Evolutionary conservation across 1,284 basidiomycete species (phyloP).

Genomic region (Fomitopsis pinicola): DNA sequence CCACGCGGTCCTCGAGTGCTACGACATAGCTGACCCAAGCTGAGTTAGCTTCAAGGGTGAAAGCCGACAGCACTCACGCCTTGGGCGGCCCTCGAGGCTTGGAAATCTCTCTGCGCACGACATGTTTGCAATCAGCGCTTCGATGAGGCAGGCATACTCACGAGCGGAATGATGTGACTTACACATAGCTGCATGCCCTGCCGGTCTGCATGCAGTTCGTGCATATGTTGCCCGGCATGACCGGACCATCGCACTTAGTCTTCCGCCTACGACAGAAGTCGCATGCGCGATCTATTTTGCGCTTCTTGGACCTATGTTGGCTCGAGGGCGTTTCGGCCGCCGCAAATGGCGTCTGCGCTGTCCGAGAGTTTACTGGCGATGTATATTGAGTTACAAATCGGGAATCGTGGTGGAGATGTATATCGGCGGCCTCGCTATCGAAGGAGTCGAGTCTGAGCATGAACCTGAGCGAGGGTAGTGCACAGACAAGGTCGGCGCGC

Average conservation of each 20-base stretch:
- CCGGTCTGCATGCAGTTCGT: conserved; percentile 67
- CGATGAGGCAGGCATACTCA: neutral
- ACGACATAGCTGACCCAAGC: conserved; percentile 59
- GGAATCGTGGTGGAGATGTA: conserved; percentile 21
- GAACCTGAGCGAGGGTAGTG: neutral
- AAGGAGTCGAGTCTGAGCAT: conserved; percentile 16
- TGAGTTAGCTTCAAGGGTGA: conserved; percentile 1
- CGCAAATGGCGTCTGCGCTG: conserved; percentile 19
- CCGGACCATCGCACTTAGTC: conserved; percentile 67
- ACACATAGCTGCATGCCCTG: conserved; percentile 73
- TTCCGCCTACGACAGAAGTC: conserved; percentile 66
- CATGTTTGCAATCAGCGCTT: conserved; percentile 4
- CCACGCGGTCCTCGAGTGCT: conserved; percentile 71
- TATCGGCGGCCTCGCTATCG: conserved; percentile 15
- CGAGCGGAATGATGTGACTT: conserved; percentile 23
- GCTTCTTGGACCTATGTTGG: conserved; percentile 37
- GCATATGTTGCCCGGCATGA: conserved; percentile 56
- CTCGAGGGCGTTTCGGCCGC: conserved; percentile 19
- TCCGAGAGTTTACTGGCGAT: conserved; percentile 14
- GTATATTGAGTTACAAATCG: conserved; percentile 16
- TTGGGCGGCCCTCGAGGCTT: conserved; percentile 83
- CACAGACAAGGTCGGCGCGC: neutral
- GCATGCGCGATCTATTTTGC: conserved; percentile 66
- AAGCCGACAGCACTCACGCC: conserved; percentile 46
- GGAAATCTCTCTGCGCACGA: conserved; percentile 57